Conservation (phyloP, 441 rosid genomes). For the Arabidopsis hybrid region DNA sequence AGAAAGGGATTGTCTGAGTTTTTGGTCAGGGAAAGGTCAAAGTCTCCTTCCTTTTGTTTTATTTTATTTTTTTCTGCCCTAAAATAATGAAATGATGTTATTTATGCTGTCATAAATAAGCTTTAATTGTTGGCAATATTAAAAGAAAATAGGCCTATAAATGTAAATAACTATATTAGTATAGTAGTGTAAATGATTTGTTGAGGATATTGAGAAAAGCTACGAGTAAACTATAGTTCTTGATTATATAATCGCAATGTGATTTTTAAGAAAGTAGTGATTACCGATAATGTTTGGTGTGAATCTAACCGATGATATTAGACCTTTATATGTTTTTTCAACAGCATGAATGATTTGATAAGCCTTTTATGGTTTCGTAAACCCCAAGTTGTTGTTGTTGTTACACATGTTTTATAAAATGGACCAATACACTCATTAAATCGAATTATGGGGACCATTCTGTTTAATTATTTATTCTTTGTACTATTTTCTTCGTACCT, state of each 20-base stretch:
- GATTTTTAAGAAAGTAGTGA: background rate
- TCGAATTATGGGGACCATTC: constrained; percentile 42
- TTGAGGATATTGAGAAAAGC: background rate
- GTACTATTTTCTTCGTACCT: constrained; percentile 41
- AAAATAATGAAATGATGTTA: constrained; percentile 16
- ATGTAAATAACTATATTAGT: too few relatives aligned
- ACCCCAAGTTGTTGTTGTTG: constrained; percentile 10
- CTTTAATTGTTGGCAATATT: constrained; percentile 3
- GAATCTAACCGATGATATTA: constrained; percentile 22
- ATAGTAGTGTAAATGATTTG: background rate
- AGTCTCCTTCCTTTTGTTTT: constrained; percentile 30
- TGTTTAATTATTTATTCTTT: constrained; percentile 38
- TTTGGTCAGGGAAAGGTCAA: constrained; percentile 48
- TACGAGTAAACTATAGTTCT: background rate
- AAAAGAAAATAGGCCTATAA: background rate
- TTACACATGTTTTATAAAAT: constrained; percentile 12
- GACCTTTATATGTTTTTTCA: constrained; percentile 25
- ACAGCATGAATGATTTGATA: constrained; percentile 34
- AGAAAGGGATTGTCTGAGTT: constrained; percentile 46
- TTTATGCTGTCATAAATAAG: constrained; percentile 35
- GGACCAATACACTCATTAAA: constrained; percentile 25
- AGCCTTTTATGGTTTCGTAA: constrained; percentile 33
- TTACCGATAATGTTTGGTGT: constrained; percentile 5
- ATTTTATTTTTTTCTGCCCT: background rate
- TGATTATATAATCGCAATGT: background rate